Base-by-base conservation (phyloP, 495 filamentous ascomycete genomes). In the Talaromyces nanjingensis region DNA sequence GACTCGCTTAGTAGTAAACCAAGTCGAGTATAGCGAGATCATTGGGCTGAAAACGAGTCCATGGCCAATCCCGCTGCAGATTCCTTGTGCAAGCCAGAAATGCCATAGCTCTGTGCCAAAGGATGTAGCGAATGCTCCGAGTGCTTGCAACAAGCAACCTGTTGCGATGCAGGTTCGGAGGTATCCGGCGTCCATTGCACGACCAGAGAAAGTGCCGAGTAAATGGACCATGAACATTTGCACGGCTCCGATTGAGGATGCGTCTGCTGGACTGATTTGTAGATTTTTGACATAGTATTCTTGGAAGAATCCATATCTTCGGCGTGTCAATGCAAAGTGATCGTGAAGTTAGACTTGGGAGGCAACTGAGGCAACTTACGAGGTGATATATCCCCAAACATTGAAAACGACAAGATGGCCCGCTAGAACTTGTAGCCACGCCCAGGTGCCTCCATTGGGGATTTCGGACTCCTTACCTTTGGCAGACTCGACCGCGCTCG, bases 281-380 rank as follows among this genome's bases (percentile, higher is more conserved):
- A 84, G 65, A 6, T 72, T 73, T 8, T 80, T 69, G 14, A 81
- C 81, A 70, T 93, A 94, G 76, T 93, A 89, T 1, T 86, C 78
- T 66, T 94, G 91, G 71, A 93, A 94, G 3, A 92, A 80, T 12
- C 91, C 90, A 65, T 91, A 93, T 25, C 86, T 87, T 49, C 22
- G 16, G 6, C n/a, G 20, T 49, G 45, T 49, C 45, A 49, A 49
- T 9, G 29, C 14, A 3, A 49, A 47, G n/a, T 20, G 7, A 20
- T 6, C n/a, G 18, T 18, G 45, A 49, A 49, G 45, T 20, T 71
- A 89, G 52, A 55, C 52, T 25, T 25, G 8, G 18, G 18, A 47
- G n/a, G 1, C 29, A 55, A 29, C 52, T 55, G 18, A 47, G n/a
- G 1, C 29, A 55, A 29, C 52, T 55, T 55, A 55, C 52, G 52